A percentile compares a stretch with the other conserved stretches of the same genome.
Evolutionary conservation across 495 filamentous ascomycete species (phyloP).

Genomic region (Thermothielavioides terrestris): DNA sequence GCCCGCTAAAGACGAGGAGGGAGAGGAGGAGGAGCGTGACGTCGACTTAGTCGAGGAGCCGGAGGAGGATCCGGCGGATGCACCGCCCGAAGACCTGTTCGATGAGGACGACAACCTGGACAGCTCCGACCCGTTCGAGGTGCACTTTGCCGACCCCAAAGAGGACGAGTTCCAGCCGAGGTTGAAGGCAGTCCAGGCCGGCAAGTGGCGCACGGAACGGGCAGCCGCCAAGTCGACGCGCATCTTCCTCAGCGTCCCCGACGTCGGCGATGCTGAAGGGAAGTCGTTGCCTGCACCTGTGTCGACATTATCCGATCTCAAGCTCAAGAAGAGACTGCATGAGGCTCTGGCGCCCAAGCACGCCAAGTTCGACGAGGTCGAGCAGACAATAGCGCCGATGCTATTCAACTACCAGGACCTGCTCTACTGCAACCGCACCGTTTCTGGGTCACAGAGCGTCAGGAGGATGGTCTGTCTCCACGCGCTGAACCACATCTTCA

Average conservation of each 20-base stretch:
- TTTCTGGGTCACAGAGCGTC: conserved; percentile 54
- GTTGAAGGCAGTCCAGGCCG: conserved; percentile 44
- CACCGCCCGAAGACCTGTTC: conserved; percentile 24
- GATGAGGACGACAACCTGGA: conserved; percentile 46
- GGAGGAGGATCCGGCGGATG: conserved; percentile 41
- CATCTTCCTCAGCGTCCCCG: conserved; percentile 29
- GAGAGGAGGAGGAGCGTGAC: conserved; percentile 17
- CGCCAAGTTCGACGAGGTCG: conserved; percentile 39
- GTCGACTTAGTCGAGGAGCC: conserved; percentile 20
- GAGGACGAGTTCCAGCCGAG: conserved; percentile 45
- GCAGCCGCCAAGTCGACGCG: conserved; percentile 34
- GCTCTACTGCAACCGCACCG: conserved; percentile 62
- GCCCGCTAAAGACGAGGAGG: conserved; percentile 9
- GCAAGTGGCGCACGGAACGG: conserved; percentile 52
- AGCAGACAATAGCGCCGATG: conserved; percentile 46
- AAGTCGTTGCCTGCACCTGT: conserved; percentile 21
- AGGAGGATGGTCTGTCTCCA: conserved; percentile 73
- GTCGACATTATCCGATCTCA: conserved; percentile 38
- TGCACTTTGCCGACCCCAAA: conserved; percentile 62
- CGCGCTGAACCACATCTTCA: conserved; percentile 81
- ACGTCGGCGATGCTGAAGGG: conserved; percentile 15
- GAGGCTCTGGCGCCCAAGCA: conserved; percentile 24
- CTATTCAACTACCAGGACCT: conserved; percentile 76
- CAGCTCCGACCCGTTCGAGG: conserved; percentile 64
- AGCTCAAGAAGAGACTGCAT: conserved; percentile 50